Evolutionary conservation across 2,329 filamentous ascomycete genomes (phyloP).

Genomic region (Pseudogymnoascus verrucosus): DNA sequence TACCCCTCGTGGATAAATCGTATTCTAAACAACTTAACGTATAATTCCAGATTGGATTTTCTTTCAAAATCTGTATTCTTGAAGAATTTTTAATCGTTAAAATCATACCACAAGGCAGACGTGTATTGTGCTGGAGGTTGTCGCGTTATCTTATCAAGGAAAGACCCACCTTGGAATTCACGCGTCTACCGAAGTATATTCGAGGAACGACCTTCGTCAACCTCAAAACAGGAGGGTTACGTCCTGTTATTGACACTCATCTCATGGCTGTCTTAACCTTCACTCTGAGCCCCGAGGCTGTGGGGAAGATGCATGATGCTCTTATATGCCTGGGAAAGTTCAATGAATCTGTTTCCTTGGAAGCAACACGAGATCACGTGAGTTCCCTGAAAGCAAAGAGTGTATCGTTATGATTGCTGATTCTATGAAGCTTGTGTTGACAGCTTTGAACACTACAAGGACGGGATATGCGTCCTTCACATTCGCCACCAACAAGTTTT

Average conservation of each 20-base stretch:
- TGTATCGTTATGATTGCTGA: conserved; percentile 8
- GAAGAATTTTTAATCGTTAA: background rate
- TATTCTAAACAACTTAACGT: background rate
- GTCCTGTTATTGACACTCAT: background rate
- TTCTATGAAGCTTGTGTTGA: conserved; percentile 54
- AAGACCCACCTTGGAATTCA: background rate
- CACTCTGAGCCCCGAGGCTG: conserved; percentile 64
- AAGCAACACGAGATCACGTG: conserved; percentile 62
- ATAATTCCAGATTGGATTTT: background rate
- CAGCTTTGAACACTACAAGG: conserved; percentile 70
- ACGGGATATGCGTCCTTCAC: conserved; percentile 70
- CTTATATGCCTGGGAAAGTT: conserved; percentile 71
- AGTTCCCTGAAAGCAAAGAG: conserved; percentile 22
- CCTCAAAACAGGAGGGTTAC: background rate
- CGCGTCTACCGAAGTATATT: background rate
- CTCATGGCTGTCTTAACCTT: conserved; percentile 60
- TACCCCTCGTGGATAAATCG: background rate
- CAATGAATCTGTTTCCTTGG: conserved; percentile 69
- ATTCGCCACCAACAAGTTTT: conserved; percentile 61
- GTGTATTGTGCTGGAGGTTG: background rate
- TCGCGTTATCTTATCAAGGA: background rate
- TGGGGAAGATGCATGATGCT: conserved; percentile 62
- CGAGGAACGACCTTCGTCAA: background rate
- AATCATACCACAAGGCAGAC: background rate
- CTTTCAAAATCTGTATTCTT: background rate